Evolutionary conservation across 2,329 filamentous ascomycete species (phyloP), one percentile per base, ranked within the genome.

Genomic region (Periconia sp.): DNA sequence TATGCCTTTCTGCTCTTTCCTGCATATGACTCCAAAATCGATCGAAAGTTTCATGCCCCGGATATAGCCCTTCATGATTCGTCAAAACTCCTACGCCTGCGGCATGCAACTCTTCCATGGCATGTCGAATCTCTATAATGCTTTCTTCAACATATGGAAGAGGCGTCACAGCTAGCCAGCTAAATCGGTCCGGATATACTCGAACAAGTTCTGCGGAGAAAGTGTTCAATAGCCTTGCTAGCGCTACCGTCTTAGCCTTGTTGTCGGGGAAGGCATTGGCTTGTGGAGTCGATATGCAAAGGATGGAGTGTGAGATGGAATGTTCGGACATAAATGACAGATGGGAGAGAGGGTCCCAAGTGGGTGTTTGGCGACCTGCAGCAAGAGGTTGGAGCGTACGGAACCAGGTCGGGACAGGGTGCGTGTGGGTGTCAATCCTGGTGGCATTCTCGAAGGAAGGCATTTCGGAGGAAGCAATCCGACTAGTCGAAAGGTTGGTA

Each of bases 171-270:
- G 57, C 59, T 33, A 67, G 12, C 50, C 54, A 66, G 24, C 49
- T 59, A 36, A 68, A 70, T 30, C 56, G 32, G 15, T 59, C 53
- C 0, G 65, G 62, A 43, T 51, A 63, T 2, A 57, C 31, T 3
- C 50, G 39, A 28, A 53, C 59, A 16, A 68, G 36, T 25, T 61
- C 57, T 2, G 58, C 58, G 1, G 40, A 38, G 23, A 54, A 69
- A 31, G 65, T 65, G 31, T 71, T 72, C 40, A 71, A 41, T n/a
- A 72, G 19, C 5, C 68, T 46, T 1, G 66, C 66, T 0, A 71
- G 47, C 8, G 65, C 66, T 7, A 60, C 21, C 1, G 67, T 69
- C 35, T 61, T 66, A 6, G 49, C 46, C 11, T 40, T 46, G 17
- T 61, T 54, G 2, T 38, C 49, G 3, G 43, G 49, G 29, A 63